Base-by-base conservation (phyloP, 2,329 filamentous ascomycete species). In the Pestalotiopsis sp. region DNA sequence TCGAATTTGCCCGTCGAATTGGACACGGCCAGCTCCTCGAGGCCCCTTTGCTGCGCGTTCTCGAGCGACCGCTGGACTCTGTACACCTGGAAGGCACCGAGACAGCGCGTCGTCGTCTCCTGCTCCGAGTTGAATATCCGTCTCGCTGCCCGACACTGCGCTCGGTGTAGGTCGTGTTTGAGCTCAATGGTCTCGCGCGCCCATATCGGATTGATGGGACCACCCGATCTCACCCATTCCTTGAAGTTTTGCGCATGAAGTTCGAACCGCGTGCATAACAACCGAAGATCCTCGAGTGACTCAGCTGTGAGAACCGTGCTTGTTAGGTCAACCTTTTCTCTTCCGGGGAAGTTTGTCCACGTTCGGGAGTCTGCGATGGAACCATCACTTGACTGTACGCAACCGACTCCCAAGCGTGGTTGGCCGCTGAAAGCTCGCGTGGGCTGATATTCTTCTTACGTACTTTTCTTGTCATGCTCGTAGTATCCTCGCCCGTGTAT, bases 401-500 rank as follows among this genome's bases (percentile, higher is more conserved):
- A 23, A 23, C 56, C 56, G 12, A 23, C 9, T 23, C 56, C 20
- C 3, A 11, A 23, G 14, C 27, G 38, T 40, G 14, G 4, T 14
- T n/a, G 60, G n/a, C 31, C 17, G 31, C 20, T 4, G n/a, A 63
- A 36, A 23, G 23, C 31, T 63, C 13, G n/a, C 11, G 45, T 17
- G 49, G 17, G 17, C 3, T 56, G 63, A 6, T 20, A 36, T 36
- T 36, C 31, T 36, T 36, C 3, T n/a, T 25, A 81, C 86, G 72
- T 79, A 89, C 87, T 73, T 68, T 82, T 85, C 67, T 86, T 81
- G 74, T 90, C 87, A 69, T 85, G 84, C 74, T 89, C 85, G 73
- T 90, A 90, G 76, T 89, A 87, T 60, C 84, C 81, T 73, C 85
- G 83, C 38, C 87, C 87, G 71, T 87, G 86, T 66, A 90, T 83